Evolutionary conservation across 768 basidiomycete genomes (phyloP), one percentile per base, ranked within the genome.

Genomic region (Ramaria rubella): DNA sequence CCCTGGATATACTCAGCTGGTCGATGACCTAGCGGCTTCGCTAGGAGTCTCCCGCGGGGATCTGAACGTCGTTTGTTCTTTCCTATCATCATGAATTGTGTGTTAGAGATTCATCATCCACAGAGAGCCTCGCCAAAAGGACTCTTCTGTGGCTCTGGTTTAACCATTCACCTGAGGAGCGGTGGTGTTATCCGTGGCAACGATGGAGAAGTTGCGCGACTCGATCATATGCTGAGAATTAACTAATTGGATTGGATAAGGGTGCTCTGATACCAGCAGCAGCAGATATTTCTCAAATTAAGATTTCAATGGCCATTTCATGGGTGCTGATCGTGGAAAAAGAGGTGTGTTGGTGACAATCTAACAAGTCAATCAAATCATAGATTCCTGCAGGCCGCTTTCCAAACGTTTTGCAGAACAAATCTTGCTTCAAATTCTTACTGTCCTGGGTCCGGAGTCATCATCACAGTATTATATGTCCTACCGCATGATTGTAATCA

Each of bases 241-340:
- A 23, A 29, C 60, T 58, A 46, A 30, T 30, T 40, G 14, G 40
- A 14, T 17, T 15, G 40, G 6, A 38, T 14, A 54, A 94, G 91
- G 84, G 83, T 2, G 75, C 81, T 0, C 73, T 95, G 23, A 90
- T 95, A 55, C 94, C 93, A 2, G 75, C 79, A 1, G 78, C 80
- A 34, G 90, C 91, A 64, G 81, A 85, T 46, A 85, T 97, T 44
- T 68, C 74, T 15, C 73, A 75, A 0, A 80, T 94, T 55, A 73
- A 76, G n/a, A 62, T 86, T 3, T 67, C 75, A n/a, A 70, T 75
- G 9, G 67, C 76, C 38, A 64, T 91, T 12, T 61, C 76, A 1
- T 97, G 91, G 90, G 79, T 97, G 5, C 73, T 98, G 15, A 73
- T 98, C 4, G 77, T 97, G 17, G 96, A 99, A 71, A 99, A 99